phyloP scores from a whole-genome alignment of 2,329 filamentous ascomycete species.

The Penicillium nordicum region DNA sequence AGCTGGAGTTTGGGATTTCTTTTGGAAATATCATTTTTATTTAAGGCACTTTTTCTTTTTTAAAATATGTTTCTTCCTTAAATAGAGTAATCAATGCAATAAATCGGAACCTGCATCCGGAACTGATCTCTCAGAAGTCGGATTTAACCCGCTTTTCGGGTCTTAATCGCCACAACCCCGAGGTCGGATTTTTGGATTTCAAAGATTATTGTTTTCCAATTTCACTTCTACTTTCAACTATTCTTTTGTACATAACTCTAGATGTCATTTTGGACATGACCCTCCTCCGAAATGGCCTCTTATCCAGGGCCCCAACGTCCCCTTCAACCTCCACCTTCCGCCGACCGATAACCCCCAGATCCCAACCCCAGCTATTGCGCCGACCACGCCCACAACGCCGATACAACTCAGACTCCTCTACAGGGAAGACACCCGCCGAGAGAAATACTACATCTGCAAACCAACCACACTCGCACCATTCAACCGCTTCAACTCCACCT shows the following conservation, averaged over 20 bases:
- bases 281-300: constrained; percentile 15
- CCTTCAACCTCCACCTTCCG: constrained; percentile 1
- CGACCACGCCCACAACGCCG: constrained; percentile 19
- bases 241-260: background rate
- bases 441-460: background rate
- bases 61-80: background rate
- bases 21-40: background rate
- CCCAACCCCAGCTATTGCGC: constrained; percentile 14
- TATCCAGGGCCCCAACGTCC: constrained; percentile 9
- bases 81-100: background rate
- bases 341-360: constrained; percentile 10
- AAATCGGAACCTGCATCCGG: background rate
- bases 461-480: background rate
- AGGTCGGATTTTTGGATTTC: background rate
- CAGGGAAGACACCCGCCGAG: background rate
- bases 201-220: background rate
- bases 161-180: constrained; percentile 8
- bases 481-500: background rate
- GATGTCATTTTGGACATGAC: constrained; percentile 14
- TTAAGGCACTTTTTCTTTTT: background rate
- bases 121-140: background rate
- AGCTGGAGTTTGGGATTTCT: constrained; percentile 1
- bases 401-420: constrained; percentile 11
- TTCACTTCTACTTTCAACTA: background rate
- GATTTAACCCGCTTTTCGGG: constrained; percentile 8